Evolutionary conservation across 306 rosid species (phyloP).

Genomic region (Vigna trinervia): DNA sequence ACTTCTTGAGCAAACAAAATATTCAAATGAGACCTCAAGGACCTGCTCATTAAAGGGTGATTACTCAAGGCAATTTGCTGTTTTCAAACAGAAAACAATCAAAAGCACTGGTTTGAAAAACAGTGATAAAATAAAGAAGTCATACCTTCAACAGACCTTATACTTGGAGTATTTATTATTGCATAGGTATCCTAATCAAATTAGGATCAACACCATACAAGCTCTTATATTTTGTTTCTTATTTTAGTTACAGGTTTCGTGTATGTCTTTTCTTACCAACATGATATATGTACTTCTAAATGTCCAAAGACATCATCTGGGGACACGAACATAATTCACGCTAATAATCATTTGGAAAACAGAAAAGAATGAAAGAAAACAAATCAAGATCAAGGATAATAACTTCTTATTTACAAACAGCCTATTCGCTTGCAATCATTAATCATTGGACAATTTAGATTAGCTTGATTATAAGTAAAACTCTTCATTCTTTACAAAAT

Average conservation of each 20-base stretch:
- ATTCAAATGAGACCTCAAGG: slow-evolving; percentile 20
- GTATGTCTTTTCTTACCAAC: background rate
- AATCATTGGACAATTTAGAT: slow-evolving; percentile 30
- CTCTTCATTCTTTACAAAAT: slow-evolving; percentile 20
- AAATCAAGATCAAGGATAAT: slow-evolving; percentile 23
- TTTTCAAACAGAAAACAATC: background rate
- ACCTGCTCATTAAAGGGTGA: background rate
- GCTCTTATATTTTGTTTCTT: background rate
- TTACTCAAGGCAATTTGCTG: background rate
- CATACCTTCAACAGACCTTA: background rate
- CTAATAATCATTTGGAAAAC: slow-evolving; percentile 3
- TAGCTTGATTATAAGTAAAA: slow-evolving; percentile 23
- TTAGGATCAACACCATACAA: background rate
- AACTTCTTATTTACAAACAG: background rate
- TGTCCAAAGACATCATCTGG: slow-evolving; percentile 22
- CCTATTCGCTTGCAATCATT: background rate
- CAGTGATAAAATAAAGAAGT: background rate
- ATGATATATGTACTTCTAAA: slow-evolving; percentile 9
- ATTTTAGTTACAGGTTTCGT: background rate
- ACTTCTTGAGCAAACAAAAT: slow-evolving; percentile 23
- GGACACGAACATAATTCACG: slow-evolving; percentile 18
- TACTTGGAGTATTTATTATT: background rate
- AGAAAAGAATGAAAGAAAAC: slow-evolving; percentile 1
- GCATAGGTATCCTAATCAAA: slow-evolving; percentile 5
- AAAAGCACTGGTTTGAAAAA: slow-evolving; percentile 6